Conservation (phyloP, 208 protist genomes). For the Lotmaria passim region DNA sequence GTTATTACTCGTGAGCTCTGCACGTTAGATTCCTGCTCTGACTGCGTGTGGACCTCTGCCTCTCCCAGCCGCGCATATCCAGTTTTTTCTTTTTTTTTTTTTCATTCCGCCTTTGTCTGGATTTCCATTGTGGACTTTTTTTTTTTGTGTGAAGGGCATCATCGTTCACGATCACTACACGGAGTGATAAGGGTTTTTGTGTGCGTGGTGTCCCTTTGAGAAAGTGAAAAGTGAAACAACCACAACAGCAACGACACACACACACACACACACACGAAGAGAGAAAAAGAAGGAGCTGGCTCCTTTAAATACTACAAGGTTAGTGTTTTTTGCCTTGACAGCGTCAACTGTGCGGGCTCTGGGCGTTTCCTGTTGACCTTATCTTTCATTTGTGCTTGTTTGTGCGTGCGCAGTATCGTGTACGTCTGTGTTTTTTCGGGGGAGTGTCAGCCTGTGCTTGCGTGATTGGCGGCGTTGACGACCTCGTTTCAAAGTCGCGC, state of each 20-base stretch:
- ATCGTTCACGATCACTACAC: no score
- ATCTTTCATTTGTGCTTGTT: background rate
- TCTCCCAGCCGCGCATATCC: background rate
- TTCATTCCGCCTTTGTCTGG: background rate
- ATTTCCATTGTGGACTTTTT: background rate
- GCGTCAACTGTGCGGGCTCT: background rate
- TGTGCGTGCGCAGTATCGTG: background rate
- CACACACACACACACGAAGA: no score
- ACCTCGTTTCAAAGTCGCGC: no score
- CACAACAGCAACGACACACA: no score
- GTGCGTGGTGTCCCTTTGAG: no score
- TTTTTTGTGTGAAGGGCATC: no score
- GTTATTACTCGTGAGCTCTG: conserved; percentile 9
- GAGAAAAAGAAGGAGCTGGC: no score
- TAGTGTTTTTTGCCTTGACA: no score
- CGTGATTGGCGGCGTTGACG: background rate
- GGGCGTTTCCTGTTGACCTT: background rate
- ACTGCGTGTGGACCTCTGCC: conserved; percentile 3
- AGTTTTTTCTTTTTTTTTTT: background rate
- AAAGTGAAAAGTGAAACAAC: no score
- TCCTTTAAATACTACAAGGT: no score
- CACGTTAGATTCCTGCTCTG: conserved; percentile 8
- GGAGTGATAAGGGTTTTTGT: no score
- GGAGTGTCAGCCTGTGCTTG: no score
- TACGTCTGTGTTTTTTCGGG: background rate